Conservation (phyloP, 805 yeast genomes). For the Grigorovia humatica region DNA sequence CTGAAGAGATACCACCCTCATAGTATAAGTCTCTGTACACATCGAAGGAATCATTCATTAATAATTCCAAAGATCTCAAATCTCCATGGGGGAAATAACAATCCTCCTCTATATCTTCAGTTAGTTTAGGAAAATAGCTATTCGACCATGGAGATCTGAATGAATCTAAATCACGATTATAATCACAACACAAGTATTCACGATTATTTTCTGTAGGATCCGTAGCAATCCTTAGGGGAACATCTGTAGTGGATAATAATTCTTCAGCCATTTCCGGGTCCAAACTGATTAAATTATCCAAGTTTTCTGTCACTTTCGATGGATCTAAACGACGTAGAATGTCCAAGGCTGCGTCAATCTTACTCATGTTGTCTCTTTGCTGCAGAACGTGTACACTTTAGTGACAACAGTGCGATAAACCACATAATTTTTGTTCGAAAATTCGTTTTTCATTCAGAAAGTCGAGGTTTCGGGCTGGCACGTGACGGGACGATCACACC, state of each 20-base stretch:
- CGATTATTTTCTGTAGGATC: slow-evolving; percentile 35
- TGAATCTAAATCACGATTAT: slow-evolving; percentile 89
- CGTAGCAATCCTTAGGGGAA: slow-evolving; percentile 43
- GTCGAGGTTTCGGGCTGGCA: too few relatives aligned
- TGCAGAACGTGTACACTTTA: too few relatives aligned
- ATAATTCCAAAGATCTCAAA: slow-evolving; percentile 63
- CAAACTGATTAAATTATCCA: slow-evolving; percentile 37
- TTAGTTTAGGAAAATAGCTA: slow-evolving; percentile 36
- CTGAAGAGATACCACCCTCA: slow-evolving; percentile 87
- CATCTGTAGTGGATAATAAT: slow-evolving; percentile 74
- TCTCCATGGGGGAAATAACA: slow-evolving; percentile 63
- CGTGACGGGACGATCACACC: too few relatives aligned
- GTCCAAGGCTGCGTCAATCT: slow-evolving; percentile 65
- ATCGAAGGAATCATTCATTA: slow-evolving; percentile 86
- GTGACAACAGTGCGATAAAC: too few relatives aligned
- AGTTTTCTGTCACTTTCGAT: slow-evolving; percentile 37
- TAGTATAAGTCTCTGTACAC: slow-evolving; percentile 87
- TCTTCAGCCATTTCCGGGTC: slow-evolving; percentile 75
- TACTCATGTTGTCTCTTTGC: background rate
- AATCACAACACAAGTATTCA: slow-evolving; percentile 77
- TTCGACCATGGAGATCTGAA: slow-evolving; percentile 89
- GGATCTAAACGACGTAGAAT: slow-evolving; percentile 70
- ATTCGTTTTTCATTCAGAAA: too few relatives aligned
- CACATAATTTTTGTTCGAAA: too few relatives aligned
- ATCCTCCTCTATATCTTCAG: slow-evolving; percentile 46